Conservation (phyloP, 768 basidiomycete species). For the Pisolithus marmoratus region DNA sequence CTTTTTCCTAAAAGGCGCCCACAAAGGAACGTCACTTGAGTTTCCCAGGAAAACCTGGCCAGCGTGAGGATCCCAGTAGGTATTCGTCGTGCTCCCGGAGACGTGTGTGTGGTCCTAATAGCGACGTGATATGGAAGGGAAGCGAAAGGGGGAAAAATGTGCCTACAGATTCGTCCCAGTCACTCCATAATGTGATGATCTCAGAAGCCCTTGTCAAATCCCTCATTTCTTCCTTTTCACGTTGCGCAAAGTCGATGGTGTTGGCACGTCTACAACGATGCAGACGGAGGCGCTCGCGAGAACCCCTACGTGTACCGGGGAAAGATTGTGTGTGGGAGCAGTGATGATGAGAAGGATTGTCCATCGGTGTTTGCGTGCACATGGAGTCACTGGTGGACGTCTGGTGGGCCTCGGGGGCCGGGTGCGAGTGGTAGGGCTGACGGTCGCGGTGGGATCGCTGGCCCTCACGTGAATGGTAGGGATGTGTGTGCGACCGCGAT, state of each 20-base stretch:
- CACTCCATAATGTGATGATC: constrained; percentile 48
- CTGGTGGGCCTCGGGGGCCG: neutral
- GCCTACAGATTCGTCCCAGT: constrained; percentile 4
- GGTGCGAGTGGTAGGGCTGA: neutral
- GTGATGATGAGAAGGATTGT: neutral
- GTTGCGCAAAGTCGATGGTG: constrained; percentile 74
- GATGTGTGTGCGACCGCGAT: neutral
- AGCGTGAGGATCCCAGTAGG: constrained; percentile 47
- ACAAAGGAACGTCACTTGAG: constrained; percentile 68
- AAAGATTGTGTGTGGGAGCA: neutral
- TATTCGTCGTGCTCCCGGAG: constrained; percentile 31
- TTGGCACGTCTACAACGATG: constrained; percentile 37
- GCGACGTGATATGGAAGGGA: constrained; percentile 1
- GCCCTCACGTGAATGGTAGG: neutral
- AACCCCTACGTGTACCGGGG: neutral
- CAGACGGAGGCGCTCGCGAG: constrained; percentile 2
- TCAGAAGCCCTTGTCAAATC: constrained; percentile 79
- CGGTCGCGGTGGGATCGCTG: neutral
- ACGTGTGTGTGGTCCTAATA: constrained; percentile 16
- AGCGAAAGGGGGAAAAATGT: constrained; percentile 3
- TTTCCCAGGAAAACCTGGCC: constrained; percentile 83
- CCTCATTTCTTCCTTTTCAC: constrained; percentile 88
- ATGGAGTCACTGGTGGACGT: neutral
- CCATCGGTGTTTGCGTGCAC: neutral
- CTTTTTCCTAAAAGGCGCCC: constrained; percentile 18